Evolutionary conservation across 2,329 filamentous ascomycete genomes (phyloP).

Genomic region (Alternaria sp.): DNA sequence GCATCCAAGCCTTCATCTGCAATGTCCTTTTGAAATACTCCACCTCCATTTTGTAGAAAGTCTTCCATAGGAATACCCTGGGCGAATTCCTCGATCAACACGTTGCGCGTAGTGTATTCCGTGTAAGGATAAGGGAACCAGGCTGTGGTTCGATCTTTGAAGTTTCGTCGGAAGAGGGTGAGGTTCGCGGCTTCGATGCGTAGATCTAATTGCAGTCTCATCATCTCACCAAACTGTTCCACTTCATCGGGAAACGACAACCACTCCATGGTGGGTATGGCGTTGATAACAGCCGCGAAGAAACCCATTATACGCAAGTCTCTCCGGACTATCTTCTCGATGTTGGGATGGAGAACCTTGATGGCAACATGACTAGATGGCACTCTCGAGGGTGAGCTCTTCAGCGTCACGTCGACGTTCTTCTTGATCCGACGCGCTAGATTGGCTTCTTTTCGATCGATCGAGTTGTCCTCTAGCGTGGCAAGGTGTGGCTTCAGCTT

Average conservation of each 20-base stretch:
- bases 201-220: slow-evolving; percentile 94
- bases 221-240: slow-evolving; percentile 95
- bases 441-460: slow-evolving; percentile 62
- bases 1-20: slow-evolving; percentile 94
- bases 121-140: slow-evolving; percentile 96
- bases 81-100: slow-evolving; percentile 94
- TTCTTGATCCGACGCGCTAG: slow-evolving; percentile 76
- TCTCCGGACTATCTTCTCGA: slow-evolving; percentile 88
- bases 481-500: slow-evolving; percentile 85
- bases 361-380: slow-evolving; percentile 94
- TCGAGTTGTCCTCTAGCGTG: slow-evolving; percentile 66
- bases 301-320: slow-evolving; percentile 94
- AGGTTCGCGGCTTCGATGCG: slow-evolving; percentile 95
- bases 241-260: slow-evolving; percentile 95
- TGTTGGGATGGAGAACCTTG: slow-evolving; percentile 92
- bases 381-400: slow-evolving; percentile 83
- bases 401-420: slow-evolving; percentile 86
- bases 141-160: slow-evolving; percentile 87
- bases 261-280: slow-evolving; percentile 95
- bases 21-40: slow-evolving; percentile 92
- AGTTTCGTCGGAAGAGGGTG: slow-evolving; percentile 86
- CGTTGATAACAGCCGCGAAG: slow-evolving; percentile 85
- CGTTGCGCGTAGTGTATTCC: slow-evolving; percentile 90
- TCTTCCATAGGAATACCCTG: slow-evolving; percentile 91
- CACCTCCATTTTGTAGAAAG: slow-evolving; percentile 90